phyloP scores from a whole-genome alignment of 1,284 basidiomycete genomes.

The Cryptococcus sp. region DNA sequence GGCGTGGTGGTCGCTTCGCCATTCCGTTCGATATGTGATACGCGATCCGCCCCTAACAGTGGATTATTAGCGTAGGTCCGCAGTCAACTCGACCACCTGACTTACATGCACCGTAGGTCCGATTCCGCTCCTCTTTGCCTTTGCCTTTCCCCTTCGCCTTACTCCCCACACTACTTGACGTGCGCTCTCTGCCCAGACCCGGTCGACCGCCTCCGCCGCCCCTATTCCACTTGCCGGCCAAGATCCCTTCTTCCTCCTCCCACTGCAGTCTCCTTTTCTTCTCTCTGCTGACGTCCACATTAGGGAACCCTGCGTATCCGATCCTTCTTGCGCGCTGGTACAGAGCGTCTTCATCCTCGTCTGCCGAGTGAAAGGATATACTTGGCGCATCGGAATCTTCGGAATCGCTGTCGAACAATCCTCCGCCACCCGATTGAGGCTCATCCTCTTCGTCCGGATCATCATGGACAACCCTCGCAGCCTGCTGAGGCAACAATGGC shows the following conservation, averaged over 20 bases:
- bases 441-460: slow-evolving; percentile 53
- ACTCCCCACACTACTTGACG: slow-evolving; percentile 10
- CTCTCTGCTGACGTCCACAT: slow-evolving; percentile 73
- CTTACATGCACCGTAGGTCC: slow-evolving; percentile 52
- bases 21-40: slow-evolving; percentile 10
- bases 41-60: slow-evolving; percentile 34
- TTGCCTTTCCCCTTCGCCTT: slow-evolving; percentile 26
- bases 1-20: slow-evolving; percentile 7
- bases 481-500: slow-evolving; percentile 70
- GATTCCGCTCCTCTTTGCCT: slow-evolving; percentile 26
- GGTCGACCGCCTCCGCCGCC: slow-evolving; percentile 54
- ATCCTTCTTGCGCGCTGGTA: slow-evolving; percentile 71
- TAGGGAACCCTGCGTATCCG: slow-evolving; percentile 90
- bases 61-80: no score
- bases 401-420: slow-evolving; percentile 39
- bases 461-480: slow-evolving; percentile 66
- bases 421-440: slow-evolving; percentile 19
- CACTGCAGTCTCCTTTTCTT: slow-evolving; percentile 37
- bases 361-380: slow-evolving; percentile 45
- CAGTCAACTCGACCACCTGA: slow-evolving; percentile 3
- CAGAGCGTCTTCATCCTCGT: slow-evolving; percentile 58
- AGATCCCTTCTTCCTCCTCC: slow-evolving; percentile 52
- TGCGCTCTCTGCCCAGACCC: slow-evolving; percentile 41
- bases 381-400: slow-evolving; percentile 51
- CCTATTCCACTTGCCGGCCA: slow-evolving; percentile 65